These are phyloP conservation scores for Paulownia fortunei DNA, from an alignment of 257 asterid genomes.

Conservation along the genomic window DNA sequence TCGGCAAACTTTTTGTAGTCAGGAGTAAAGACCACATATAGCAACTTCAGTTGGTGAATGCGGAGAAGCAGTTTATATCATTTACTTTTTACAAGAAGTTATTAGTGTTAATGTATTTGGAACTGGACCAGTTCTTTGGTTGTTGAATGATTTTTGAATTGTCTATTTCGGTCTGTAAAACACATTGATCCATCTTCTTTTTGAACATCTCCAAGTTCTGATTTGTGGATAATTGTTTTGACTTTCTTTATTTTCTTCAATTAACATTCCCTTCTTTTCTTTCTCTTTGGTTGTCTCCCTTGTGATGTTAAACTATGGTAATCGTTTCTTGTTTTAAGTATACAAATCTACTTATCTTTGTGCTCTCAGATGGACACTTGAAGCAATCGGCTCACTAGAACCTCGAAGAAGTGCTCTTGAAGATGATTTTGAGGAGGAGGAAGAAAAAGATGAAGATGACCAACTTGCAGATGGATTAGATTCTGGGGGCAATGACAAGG, in stretches of 20 bases:
- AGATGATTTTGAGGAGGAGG: conserved; percentile 99
- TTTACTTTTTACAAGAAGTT: background rate
- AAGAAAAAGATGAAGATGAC: conserved; percentile 93
- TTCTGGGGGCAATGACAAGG: conserved; percentile 68
- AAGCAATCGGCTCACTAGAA: conserved; percentile 73
- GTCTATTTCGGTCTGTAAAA: conserved; percentile 1
- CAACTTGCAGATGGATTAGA: conserved; percentile 66
- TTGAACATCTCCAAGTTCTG: background rate
- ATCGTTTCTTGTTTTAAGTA: conserved; percentile 11
- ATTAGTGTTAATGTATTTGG: background rate
- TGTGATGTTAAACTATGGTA: background rate
- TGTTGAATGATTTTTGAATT: background rate
- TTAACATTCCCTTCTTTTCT: conserved; percentile 3
- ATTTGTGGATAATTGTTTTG: background rate
- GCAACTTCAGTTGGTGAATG: conserved; percentile 4
- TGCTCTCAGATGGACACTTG: conserved; percentile 75
- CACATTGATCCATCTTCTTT: background rate
- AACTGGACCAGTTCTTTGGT: background rate
- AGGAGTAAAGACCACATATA: background rate
- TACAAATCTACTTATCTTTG: conserved; percentile 18
- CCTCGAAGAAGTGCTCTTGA: conserved; percentile 96
- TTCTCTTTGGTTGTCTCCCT: conserved; percentile 3
- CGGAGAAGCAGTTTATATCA: background rate
- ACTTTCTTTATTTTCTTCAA: background rate
- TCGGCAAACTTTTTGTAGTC: background rate